These are phyloP conservation scores for Graphilbum sp. DNA, from an alignment of 2,329 filamentous ascomycete species.

Conservation along the genomic window DNA sequence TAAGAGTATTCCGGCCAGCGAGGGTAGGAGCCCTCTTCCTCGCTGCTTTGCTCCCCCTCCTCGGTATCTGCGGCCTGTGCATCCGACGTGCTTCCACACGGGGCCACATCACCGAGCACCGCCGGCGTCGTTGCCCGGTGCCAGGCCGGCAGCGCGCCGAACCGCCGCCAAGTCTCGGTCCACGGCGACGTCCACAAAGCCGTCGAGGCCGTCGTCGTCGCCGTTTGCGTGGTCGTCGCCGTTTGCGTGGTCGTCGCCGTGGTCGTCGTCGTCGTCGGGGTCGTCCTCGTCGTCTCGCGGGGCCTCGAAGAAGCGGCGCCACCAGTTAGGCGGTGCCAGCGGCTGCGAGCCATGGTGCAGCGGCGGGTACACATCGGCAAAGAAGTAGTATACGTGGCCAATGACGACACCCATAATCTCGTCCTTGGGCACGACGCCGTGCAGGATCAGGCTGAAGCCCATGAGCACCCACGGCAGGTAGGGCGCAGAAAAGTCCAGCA, in stretches of 20 bases:
- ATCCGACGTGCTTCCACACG: too few species aligned
- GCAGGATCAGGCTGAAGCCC: constrained; percentile 79
- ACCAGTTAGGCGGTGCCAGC: constrained; percentile 79
- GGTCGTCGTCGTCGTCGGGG: constrained; percentile 31
- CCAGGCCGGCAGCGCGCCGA: too few species aligned
- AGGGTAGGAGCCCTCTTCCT: too few species aligned
- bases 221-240: constrained; percentile 26
- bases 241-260: constrained; percentile 24
- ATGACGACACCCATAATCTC: constrained; percentile 92
- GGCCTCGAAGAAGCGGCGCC: constrained; percentile 70
- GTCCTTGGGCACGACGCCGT: constrained; percentile 80
- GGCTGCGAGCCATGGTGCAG: constrained; percentile 73
- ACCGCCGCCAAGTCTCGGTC: too few species aligned
- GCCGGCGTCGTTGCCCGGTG: too few species aligned
- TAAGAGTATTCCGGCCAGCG: too few species aligned
- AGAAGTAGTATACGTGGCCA: constrained; percentile 96
- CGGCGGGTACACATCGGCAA: constrained; percentile 88
- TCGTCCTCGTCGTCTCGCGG: constrained; percentile 17
- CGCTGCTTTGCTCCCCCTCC: too few species aligned
- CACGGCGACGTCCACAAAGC: too few species aligned
- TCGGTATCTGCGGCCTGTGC: too few species aligned
- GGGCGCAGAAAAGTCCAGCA: constrained; percentile 83
- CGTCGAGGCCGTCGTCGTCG: constrained; percentile 18
- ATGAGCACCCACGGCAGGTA: constrained; percentile 95
- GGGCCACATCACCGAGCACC: too few species aligned